Conservation (phyloP, 2,329 filamentous ascomycete species). For the Penicillium sp. region DNA sequence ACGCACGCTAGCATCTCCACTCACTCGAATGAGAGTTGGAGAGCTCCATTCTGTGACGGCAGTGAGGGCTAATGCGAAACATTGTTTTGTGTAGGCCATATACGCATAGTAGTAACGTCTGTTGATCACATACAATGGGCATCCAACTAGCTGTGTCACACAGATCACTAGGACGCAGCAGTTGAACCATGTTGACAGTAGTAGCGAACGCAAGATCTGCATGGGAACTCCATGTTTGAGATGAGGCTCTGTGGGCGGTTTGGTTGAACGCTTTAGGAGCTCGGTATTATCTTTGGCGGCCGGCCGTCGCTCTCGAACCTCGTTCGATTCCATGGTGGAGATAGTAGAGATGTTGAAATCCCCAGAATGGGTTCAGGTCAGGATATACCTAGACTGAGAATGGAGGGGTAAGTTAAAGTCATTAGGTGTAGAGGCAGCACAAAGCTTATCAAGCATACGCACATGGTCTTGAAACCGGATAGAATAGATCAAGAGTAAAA, state of each 20-base stretch:
- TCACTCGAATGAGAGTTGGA: constrained; percentile 63
- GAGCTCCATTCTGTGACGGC: constrained; percentile 65
- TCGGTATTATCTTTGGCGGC: constrained; percentile 16
- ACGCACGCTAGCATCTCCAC: constrained; percentile 61
- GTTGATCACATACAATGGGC: constrained; percentile 62
- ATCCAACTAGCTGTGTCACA: constrained; percentile 61
- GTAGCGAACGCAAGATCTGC: constrained; percentile 48
- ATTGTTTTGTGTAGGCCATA: constrained; percentile 67
- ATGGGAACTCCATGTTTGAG: constrained; percentile 49
- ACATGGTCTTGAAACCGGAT: background rate
- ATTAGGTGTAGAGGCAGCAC: background rate
- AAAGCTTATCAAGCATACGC: background rate
- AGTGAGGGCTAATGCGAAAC: constrained; percentile 63
- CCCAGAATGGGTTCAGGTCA: background rate
- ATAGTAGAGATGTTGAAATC: background rate
- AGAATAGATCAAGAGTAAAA: too few species aligned
- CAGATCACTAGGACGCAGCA: constrained; percentile 47
- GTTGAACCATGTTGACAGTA: constrained; percentile 48
- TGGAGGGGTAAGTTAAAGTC: background rate
- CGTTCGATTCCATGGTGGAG: constrained; percentile 32
- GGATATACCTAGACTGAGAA: background rate
- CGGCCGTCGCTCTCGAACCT: constrained; percentile 36
- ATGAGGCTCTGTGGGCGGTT: constrained; percentile 31
- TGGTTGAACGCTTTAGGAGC: constrained; percentile 18
- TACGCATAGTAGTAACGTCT: constrained; percentile 64